Evolutionary conservation across 768 basidiomycete genomes (phyloP).

Genomic region (Auriscalpium orientale): DNA sequence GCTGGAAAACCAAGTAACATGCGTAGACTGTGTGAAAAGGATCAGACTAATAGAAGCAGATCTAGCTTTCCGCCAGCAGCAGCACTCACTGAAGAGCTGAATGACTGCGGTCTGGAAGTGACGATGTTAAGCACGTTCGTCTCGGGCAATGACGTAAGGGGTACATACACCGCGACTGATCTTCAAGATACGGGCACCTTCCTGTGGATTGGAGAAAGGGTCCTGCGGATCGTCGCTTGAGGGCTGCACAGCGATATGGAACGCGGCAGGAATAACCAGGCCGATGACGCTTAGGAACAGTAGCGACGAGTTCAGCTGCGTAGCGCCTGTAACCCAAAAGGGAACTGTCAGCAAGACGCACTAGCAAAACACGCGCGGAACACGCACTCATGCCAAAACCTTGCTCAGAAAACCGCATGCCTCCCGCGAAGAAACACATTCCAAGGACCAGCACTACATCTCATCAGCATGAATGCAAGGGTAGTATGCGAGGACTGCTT

Average conservation of each 20-base stretch:
- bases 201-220: conserved; percentile 22
- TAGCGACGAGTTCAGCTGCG: conserved; percentile 69
- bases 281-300: conserved; percentile 76
- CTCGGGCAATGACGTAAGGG: not conserved
- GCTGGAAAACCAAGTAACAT: conserved; percentile 45
- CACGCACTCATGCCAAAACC: conserved; percentile 66
- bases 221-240: conserved; percentile 1
- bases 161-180: conserved; percentile 45
- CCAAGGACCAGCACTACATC: conserved; percentile 67
- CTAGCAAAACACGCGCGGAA: not conserved
- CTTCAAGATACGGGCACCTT: conserved; percentile 34
- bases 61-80: not conserved
- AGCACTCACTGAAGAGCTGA: conserved; percentile 40
- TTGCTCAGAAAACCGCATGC: conserved; percentile 70
- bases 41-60: not conserved
- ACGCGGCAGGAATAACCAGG: conserved; percentile 72
- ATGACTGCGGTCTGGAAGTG: conserved; percentile 39
- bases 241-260: conserved; percentile 47
- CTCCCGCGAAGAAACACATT: conserved; percentile 89
- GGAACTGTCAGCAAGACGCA: not conserved
- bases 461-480: conserved; percentile 4
- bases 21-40: conserved; percentile 35
- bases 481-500: conserved; percentile 8
- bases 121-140: not conserved
- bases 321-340: conserved; percentile 32